Base-by-base conservation (phyloP, 331 rosid species). In the Stylosanthes scabra region DNA sequence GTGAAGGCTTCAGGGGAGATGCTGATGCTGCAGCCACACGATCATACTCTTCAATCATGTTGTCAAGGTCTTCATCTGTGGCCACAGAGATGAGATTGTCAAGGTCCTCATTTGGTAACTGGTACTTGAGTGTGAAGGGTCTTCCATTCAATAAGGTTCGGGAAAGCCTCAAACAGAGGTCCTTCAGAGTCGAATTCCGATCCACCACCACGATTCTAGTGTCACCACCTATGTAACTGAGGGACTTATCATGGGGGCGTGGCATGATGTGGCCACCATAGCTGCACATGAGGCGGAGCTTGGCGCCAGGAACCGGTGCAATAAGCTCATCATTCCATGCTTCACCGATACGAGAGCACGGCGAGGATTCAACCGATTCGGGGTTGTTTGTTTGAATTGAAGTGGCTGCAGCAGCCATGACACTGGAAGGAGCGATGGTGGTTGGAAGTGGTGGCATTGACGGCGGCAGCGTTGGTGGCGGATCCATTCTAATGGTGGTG, bases 261-360 rank as follows among this genome's bases (percentile, higher is more conserved):
- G 99, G 97, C 80, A 95, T 87, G 77, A 95, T 91, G 72, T 90
- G 99, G 59, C 99, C 99, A 6, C 97, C 99, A 29, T 87, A 92
- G 85, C 99, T 92, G 78, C 99, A 92, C 99, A 95, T 95, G 2
- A 95, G 84, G 11, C 97, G 97, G 49, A 92, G 91, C 81, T 88
- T 95, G 61, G 87, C 82, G 2, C 93, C 91, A 0, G 97, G 97
- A 39, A 95, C 79, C 0, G 77, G 84, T 0, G 93, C 81, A 7
- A 85, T 77, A 20, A 83, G 81, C 46, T 89, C 91, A 20, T 87
- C 91, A 7, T 39, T 68, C 88, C 83, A 86, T 2, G 86, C 7
- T 41, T 91, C 96, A 1, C 71, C 92, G n/a, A 68, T 83, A 78
- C 80, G 92, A 7, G 84, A 81, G 8, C 84, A 83, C 0, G 96